Base-by-base conservation (phyloP, 1,139 yeast species). In the Candida neerlandica region DNA sequence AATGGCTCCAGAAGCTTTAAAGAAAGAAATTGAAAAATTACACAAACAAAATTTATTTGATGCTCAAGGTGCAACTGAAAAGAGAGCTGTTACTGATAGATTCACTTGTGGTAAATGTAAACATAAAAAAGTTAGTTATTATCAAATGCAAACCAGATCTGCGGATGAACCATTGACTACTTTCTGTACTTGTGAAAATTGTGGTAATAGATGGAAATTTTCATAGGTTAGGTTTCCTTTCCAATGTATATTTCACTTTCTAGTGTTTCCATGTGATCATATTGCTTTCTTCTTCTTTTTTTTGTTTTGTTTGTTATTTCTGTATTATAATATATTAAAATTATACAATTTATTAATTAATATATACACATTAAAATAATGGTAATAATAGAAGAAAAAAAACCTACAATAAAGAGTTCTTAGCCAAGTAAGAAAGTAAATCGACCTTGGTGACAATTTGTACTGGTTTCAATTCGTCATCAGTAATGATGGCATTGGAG, bases 151-250 rank as follows among this genome's bases (percentile, higher is more conserved):
- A 76, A 94, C 99, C 37, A 80, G 99, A 69, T 89, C 96, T 51
- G 99, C 99, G 23, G 99, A 94, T 82, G 99, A 94, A 70, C 99
- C 99, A 53, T 81, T 94, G 64, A 94, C 99, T 7, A 94, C 99
- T 2, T 94, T 94, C 66, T 94, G 98, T 75, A 92, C 97, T 1
- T 94, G 98, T 75, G 97, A 92, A 64, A 89, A 85, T 59, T 94
- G 99, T 76, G 98, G 98, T 58, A 90, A 94, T 66, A 82, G 98
- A 70, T 94, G 98, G 98, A 92, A 94, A 70, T 92, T 92, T 65
- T 86, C 94, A 18, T 86, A 61, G 53, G 33, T 10, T 10, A 23
- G 9, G 5, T 23, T 7, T 23, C n/a, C n/a, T n/a, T n/a, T n/a
- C n/a, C n/a, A n/a, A 23, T 23, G 27, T 23, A 23, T 23, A 23